Evolutionary conservation across 208 protist genomes (phyloP), one percentile per base, ranked within the genome.

Genomic region (Wallacemonas sp.): DNA sequence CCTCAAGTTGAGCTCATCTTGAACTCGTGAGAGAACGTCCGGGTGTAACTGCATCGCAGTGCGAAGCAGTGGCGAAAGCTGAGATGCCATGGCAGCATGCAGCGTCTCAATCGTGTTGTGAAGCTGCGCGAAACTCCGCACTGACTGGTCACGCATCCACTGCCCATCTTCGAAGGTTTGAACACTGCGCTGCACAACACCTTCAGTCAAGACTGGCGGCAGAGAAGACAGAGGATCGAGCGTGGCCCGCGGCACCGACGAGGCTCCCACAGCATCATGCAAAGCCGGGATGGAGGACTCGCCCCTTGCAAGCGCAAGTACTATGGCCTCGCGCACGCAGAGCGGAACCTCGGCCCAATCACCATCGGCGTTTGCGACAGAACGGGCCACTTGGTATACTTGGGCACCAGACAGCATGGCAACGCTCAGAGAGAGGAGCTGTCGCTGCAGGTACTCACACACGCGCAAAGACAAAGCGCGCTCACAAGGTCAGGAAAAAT

Each of bases 101-200:
- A 88, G 62, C 11, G 64, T 34, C 73, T 92, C 89, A n/a, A 95
- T 46, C 46, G 21, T 87, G 79, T 95, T 95, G 75, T 95, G 89
- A 33, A 95, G 87, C 70, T 86, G 80, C 11, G 84, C 86, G 38
- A 77, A 91, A 73, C 68, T 80, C 30, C 89, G 85, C 45, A 90
- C 83, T 17, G 84, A 80, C 77, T 91, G 68, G 30, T 79, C 75
- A 9, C 89, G 85, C 62, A 92, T 68, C 77, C 78, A 79, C 31
- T 64, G 72, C 0, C 74, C 89, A 46, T 95, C 89, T 46, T 80
- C 82, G 61, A 95, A 95, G n/a, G 84, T 93, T 0, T 67, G 68
- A 17, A 95, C 76, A 61, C 84, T 88, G 42, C 72, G 75, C 69
- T 93, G 83, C 54, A 95, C 66, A 30, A 65, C 65, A 33, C 56